Base-by-base conservation (phyloP, 202 grass and related monocot species). In the Zoysia matrella region DNA sequence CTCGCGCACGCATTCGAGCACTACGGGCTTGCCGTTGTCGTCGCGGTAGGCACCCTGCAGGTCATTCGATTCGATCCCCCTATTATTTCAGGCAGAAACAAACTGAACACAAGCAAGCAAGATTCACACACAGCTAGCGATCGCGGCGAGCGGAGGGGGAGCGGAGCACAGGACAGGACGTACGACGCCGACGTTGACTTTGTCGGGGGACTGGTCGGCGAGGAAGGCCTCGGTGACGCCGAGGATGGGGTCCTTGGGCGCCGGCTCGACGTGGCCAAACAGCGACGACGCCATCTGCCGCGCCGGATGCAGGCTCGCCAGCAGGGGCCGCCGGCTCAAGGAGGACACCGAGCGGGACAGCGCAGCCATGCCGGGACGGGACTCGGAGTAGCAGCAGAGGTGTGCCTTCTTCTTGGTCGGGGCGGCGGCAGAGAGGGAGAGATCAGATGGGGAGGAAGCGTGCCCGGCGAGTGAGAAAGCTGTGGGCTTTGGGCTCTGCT, bases 201-300 rank as follows among this genome's bases (percentile, higher is more conserved):
- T 99, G 52, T 94, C 80, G 4, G 91, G 87, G 15, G 88, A 90
- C 2, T 85, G 84, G 88, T 98, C 95, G 18, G 92, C 90, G 85
- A 98, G 92, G 89, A 91, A 95, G 41, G 95, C 95, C 87, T 98
- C 95, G 62, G 90, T 98, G 86, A 98, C 92, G 30, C 92, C 95
- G 76, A 95, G 92, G 87, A 98, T 98, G 18, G 95, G 92, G 88
- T 95, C 95, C 86, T 95, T 98, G 71, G 95, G 65, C 16, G 95
- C 92, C 52, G 92, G 95, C 74, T 98, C 92, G 51, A 98, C 87
- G 82, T 95, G 86, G 10, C 87, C 80, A 72, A 89, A 91, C 67
- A 90, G 90, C 53, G 96, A 95, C n/a, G 92, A 36, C 30, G 30
- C 82, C 89, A 95, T 87, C 46, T 83, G 81, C 90, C 92, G 76